Base-by-base conservation (phyloP, 257 asterid species). In the Solanum rostratum region DNA sequence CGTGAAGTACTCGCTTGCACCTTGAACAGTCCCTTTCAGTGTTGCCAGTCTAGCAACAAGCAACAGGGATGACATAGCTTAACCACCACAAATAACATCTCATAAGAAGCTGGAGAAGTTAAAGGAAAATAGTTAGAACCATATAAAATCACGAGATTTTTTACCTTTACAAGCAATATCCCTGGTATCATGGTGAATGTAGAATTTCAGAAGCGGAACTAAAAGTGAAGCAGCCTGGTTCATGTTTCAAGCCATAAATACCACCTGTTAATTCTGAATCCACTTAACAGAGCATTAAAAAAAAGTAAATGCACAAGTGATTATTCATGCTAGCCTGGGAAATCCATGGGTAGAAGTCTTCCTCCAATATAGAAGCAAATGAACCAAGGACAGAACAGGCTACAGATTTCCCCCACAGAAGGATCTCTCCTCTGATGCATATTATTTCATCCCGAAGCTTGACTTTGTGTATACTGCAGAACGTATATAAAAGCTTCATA, bases 321-420 rank as follows among this genome's bases (percentile, higher is more conserved):
- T 20, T 41, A 0, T 20, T 20, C 33, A 12, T 14, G 7, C 55
- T n/a, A 43, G 12, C 80, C 20, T 71, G 55, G 12, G 80, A 5
- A 41, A 71, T 71, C 55, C 55, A 71, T 11, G 54, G 80, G 37
- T 71, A 70, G 79, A 70, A 70, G 33, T 22, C 80, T n/a, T 41
- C 80, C 12, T 71, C 6, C 80, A 71, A 11, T 97, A 14, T n/a
- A 2, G 94, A 91, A 39, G 99, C 98, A 90, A 94, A 96, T 90
- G 97, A 92, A 80, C 98, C 93, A 9, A 96, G 87, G 98, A 92
- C 95, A 90, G 92, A 92, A 89, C 98, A 93, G 78, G 98, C 98
- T 43, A 97, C 92, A 88, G 97, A 29, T 65, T 29, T 65, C 9
- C n/a, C 73, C 9, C 18, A 9, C 8, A 65, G 73, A n/a, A 65